These are phyloP conservation scores for Neopestalotiopsis rosae DNA, from an alignment of 2,329 filamentous ascomycete species.

Conservation along the genomic window DNA sequence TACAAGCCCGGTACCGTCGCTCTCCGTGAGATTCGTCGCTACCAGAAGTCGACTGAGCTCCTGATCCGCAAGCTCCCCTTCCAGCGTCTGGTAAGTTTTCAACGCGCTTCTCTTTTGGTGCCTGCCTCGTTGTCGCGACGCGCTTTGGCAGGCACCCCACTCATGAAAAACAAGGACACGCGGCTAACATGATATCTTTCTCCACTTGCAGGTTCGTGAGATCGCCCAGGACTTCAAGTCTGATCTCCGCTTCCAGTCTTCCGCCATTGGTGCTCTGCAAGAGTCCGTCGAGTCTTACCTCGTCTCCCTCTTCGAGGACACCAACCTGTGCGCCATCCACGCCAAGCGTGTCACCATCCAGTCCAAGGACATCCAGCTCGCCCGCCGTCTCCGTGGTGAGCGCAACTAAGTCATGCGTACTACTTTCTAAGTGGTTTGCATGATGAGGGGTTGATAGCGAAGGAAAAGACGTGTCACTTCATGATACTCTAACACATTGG, in stretches of 20 bases:
- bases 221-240: slow-evolving; percentile 96
- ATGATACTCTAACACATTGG: slow-evolving; percentile 41
- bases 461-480: slow-evolving; percentile 44
- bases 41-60: slow-evolving; percentile 97
- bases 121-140: slow-evolving; percentile 9
- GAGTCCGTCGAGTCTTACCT: slow-evolving; percentile 99
- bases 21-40: slow-evolving; percentile 97
- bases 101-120: not conserved
- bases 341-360: slow-evolving; percentile 99
- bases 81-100: slow-evolving; percentile 77
- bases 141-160: not conserved
- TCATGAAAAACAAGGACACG: slow-evolving; percentile 12
- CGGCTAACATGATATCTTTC: slow-evolving; percentile 25
- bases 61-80: slow-evolving; percentile 97
- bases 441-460: slow-evolving; percentile 23
- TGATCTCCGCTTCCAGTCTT: slow-evolving; percentile 96
- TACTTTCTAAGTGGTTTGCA: slow-evolving; percentile 28
- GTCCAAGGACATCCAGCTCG: slow-evolving; percentile 96
- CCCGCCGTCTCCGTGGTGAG: slow-evolving; percentile 92
- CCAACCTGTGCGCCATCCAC: slow-evolving; percentile 98
- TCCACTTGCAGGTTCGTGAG: slow-evolving; percentile 72
- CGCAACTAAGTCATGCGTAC: slow-evolving; percentile 68
- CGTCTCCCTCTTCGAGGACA: slow-evolving; percentile 97
- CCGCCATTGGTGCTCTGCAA: slow-evolving; percentile 95
- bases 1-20: slow-evolving; percentile 94